Percentiles rank a stretch among this genome's conserved stretches.
phyloP scores from a whole-genome alignment of 2,329 filamentous ascomycete genomes.

The Eurotiales sp. region DNA sequence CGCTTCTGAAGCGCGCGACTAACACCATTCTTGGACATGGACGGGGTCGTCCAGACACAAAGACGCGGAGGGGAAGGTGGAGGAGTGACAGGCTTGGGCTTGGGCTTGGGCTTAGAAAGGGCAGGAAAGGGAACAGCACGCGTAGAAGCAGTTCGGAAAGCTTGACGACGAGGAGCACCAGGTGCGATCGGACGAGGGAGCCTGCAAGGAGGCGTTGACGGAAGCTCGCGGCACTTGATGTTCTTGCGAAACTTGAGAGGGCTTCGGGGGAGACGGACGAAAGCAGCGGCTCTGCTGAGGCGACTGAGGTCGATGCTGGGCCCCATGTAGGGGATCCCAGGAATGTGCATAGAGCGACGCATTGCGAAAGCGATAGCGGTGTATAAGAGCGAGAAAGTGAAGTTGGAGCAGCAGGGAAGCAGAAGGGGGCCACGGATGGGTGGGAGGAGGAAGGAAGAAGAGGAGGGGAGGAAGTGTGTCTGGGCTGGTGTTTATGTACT shows the following conservation, averaged over 20 bases:
- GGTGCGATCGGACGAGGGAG: neutral
- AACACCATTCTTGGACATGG: slow-evolving; percentile 12
- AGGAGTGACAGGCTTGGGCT: slow-evolving; percentile 7
- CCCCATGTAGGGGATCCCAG: slow-evolving; percentile 16
- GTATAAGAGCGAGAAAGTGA: neutral
- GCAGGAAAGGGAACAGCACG: slow-evolving; percentile 13
- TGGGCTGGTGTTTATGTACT: too few relatives aligned
- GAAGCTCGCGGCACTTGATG: neutral
- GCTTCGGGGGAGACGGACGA: slow-evolving; percentile 12
- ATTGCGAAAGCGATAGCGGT: slow-evolving; percentile 17
- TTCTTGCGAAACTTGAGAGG: slow-evolving; percentile 14
- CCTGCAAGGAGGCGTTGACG: neutral
- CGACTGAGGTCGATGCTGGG: slow-evolving; percentile 1
- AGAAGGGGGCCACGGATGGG: neutral
- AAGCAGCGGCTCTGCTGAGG: slow-evolving; percentile 14
- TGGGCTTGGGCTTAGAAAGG: too few relatives aligned
- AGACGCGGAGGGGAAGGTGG: slow-evolving; percentile 4
- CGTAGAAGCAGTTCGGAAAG: slow-evolving; percentile 16
- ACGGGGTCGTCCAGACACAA: slow-evolving; percentile 8
- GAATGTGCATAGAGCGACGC: slow-evolving; percentile 19
- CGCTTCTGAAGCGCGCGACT: slow-evolving; percentile 10
- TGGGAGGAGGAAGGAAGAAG: neutral
- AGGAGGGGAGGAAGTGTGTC: slow-evolving; percentile 11
- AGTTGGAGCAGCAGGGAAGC: slow-evolving; percentile 4
- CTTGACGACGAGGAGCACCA: slow-evolving; percentile 12